Percentiles rank a stretch among this genome's conserved stretches.
Evolutionary conservation across 345 rosid species (phyloP).

Genomic region (Mallotus nudiflorus): DNA sequence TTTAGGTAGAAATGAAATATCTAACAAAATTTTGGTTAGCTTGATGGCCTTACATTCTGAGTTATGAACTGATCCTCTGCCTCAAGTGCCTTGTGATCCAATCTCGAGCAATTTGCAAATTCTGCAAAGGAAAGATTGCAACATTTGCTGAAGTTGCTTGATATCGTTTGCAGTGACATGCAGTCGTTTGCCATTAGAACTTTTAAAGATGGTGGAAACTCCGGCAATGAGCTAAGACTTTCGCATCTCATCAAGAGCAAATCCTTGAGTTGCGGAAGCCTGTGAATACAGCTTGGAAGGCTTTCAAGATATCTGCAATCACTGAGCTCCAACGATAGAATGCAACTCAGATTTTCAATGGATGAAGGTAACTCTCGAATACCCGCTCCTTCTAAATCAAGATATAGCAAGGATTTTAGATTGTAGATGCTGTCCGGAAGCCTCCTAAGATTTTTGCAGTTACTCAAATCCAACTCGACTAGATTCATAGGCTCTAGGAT

Average conservation of each 20-base stretch:
- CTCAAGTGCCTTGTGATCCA: background rate
- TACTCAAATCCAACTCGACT: no score
- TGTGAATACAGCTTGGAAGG: no score
- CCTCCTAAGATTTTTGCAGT: no score
- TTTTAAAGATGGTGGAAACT: background rate
- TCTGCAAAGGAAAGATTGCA: background rate
- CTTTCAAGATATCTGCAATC: background rate
- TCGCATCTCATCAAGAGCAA: no score
- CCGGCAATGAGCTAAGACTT: background rate
- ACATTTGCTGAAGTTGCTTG: background rate
- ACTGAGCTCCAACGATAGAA: background rate
- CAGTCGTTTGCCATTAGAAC: background rate
- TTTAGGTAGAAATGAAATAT: no score
- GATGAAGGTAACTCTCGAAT: background rate
- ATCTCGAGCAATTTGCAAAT: background rate
- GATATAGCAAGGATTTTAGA: background rate
- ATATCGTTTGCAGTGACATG: background rate
- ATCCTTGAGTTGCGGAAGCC: no score
- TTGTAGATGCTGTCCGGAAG: background rate
- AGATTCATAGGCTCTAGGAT: conserved; percentile 4
- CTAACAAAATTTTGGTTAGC: no score
- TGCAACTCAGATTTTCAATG: background rate
- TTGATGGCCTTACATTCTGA: no score
- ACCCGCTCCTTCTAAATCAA: background rate
- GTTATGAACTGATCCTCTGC: no score